Conservation (phyloP, 1,284 basidiomycete genomes). For the Marasmius fiardii region DNA sequence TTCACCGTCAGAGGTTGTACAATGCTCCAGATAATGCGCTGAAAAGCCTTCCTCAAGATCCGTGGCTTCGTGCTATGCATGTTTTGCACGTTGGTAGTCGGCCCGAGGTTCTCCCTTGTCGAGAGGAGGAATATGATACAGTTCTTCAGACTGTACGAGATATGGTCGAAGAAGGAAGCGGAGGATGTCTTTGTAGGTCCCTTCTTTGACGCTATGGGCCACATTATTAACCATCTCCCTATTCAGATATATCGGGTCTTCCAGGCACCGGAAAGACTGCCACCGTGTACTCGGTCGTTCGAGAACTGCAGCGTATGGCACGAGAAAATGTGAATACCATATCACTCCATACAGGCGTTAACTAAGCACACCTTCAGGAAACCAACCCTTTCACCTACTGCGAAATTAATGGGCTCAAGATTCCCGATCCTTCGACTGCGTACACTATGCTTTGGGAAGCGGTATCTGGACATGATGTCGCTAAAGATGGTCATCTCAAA, state of each 20-base stretch:
- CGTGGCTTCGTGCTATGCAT: slow-evolving; percentile 84
- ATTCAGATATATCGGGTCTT: slow-evolving; percentile 89
- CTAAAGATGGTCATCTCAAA: slow-evolving; percentile 57
- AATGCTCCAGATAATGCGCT: slow-evolving; percentile 32
- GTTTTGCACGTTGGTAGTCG: slow-evolving; percentile 92
- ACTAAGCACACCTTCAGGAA: slow-evolving; percentile 51
- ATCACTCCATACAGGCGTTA: not conserved
- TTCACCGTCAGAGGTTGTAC: slow-evolving; percentile 32
- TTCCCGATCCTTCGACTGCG: slow-evolving; percentile 85
- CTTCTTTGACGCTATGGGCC: slow-evolving; percentile 3
- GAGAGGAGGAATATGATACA: slow-evolving; percentile 83
- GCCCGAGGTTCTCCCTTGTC: slow-evolving; percentile 87
- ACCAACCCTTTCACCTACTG: slow-evolving; percentile 93
- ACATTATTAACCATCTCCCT: not conserved
- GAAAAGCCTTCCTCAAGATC: slow-evolving; percentile 59
- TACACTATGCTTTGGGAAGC: slow-evolving; percentile 90
- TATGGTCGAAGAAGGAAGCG: slow-evolving; percentile 88
- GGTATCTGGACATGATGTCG: slow-evolving; percentile 71
- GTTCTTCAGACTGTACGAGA: slow-evolving; percentile 82
- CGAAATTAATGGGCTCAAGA: slow-evolving; percentile 95
- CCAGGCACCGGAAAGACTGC: slow-evolving; percentile 99
- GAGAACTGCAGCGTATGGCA: slow-evolving; percentile 86
- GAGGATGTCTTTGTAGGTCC: slow-evolving; percentile 89
- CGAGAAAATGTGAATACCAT: slow-evolving; percentile 59
- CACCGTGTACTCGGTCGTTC: slow-evolving; percentile 90